A percentile compares a stretch with the other conserved stretches of the same genome.
phyloP scores from a whole-genome alignment of 495 filamentous ascomycete genomes.

The Rostrohypoxylon terebratum region DNA sequence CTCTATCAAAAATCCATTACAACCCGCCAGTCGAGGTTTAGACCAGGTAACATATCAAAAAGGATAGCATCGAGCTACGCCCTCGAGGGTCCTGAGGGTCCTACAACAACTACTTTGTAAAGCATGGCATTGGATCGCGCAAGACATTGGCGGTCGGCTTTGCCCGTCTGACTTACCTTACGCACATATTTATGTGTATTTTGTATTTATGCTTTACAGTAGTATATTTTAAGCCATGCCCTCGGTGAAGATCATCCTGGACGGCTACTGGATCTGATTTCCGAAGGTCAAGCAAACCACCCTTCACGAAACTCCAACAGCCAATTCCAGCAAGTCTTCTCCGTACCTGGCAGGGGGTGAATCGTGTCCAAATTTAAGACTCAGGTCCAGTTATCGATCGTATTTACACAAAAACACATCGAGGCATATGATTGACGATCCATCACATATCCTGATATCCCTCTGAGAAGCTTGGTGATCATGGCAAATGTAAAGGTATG shows the following conservation, averaged over 20 bases:
- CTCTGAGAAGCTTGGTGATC: constrained; percentile 6
- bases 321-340: constrained; percentile 31
- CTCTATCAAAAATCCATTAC: constrained; percentile 7
- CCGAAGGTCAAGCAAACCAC: constrained; percentile 17
- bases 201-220: too few species aligned
- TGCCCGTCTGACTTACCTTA: constrained; percentile 35
- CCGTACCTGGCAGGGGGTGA: constrained; percentile 23
- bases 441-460: neutral
- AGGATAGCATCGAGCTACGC: neutral
- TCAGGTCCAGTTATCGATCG: neutral
- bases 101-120: too few species aligned
- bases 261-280: constrained; percentile 9
- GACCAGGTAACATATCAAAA: constrained; percentile 8
- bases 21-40: neutral
- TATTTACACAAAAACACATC: neutral
- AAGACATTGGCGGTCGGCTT: constrained; percentile 30
- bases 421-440: neutral
- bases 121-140: constrained; percentile 30
- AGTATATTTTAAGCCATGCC: constrained; percentile 40
- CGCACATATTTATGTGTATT: neutral
- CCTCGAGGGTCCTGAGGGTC: constrained; percentile 4
- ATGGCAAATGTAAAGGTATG: constrained; percentile 1
- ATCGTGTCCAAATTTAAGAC: neutral
- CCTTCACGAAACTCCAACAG: constrained; percentile 14
- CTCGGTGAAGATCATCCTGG: constrained; percentile 38